phyloP scores from a whole-genome alignment of 1,284 basidiomycete genomes.

The Kalmanozyma brasiliensis region DNA sequence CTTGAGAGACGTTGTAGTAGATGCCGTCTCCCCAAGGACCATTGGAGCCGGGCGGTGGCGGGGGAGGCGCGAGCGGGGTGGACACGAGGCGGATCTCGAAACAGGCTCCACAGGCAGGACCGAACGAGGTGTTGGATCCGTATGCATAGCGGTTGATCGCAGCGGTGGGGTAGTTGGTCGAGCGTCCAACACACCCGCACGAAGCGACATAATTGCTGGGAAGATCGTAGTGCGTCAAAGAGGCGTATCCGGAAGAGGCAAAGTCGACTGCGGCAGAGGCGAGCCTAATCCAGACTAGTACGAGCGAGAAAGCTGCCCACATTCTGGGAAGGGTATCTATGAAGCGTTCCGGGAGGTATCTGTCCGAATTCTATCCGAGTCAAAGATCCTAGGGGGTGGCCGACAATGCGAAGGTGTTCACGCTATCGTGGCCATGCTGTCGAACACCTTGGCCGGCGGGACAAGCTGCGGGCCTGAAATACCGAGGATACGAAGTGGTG shows the following conservation, averaged over 20 bases:
- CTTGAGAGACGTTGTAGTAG: slow-evolving; percentile 24
- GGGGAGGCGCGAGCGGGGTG: slow-evolving; percentile 46
- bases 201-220: slow-evolving; percentile 54
- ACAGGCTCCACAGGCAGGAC: slow-evolving; percentile 53
- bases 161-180: slow-evolving; percentile 52
- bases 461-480: too few species aligned
- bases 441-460: too few species aligned
- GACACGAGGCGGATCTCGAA: slow-evolving; percentile 47
- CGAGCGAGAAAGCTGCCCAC: slow-evolving; percentile 1
- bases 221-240: slow-evolving; percentile 59
- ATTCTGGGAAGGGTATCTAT: slow-evolving; percentile 3
- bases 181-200: slow-evolving; percentile 54
- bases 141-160: slow-evolving; percentile 53
- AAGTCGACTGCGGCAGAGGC: slow-evolving; percentile 22
- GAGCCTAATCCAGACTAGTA: background rate
- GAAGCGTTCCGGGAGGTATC: background rate
- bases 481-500: too few species aligned
- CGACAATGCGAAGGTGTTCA: background rate
- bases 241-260: slow-evolving; percentile 40
- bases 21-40: slow-evolving; percentile 48
- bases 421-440: background rate
- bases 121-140: slow-evolving; percentile 53
- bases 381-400: too few species aligned
- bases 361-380: background rate
- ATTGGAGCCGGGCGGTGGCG: slow-evolving; percentile 16